These are phyloP conservation scores for Fusarium lyarnte DNA, from an alignment of 2,329 filamentous ascomycete species.

Conservation along the genomic window DNA sequence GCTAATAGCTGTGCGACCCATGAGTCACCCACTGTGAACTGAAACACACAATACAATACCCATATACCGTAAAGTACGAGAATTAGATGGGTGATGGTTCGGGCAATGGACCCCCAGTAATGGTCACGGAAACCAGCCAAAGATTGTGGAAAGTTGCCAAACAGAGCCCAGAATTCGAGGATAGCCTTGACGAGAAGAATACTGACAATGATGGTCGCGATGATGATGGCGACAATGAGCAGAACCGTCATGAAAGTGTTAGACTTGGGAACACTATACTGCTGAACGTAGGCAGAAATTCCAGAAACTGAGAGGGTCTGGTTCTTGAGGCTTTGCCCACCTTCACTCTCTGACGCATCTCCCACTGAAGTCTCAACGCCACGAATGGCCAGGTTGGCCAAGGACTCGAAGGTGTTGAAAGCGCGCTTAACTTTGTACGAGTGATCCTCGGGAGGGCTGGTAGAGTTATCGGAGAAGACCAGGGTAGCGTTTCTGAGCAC, in stretches of 20 bases:
- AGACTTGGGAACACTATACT: conserved; percentile 83
- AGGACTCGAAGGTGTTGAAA: conserved; percentile 54
- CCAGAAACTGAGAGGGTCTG: conserved; percentile 70
- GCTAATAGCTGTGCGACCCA: conserved; percentile 91
- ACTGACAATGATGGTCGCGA: conserved; percentile 83
- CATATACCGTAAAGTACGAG: conserved; percentile 93
- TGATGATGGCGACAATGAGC: conserved; percentile 85
- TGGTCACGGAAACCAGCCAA: conserved; percentile 89
- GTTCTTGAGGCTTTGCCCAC: conserved; percentile 42
- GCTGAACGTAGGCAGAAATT: conserved; percentile 84
- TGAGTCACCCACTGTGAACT: conserved; percentile 92
- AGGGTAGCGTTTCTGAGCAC: conserved; percentile 81
- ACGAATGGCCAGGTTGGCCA: conserved; percentile 66
- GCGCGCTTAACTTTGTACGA: conserved; percentile 65
- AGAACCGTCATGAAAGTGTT: conserved; percentile 98
- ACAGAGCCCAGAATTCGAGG: conserved; percentile 90
- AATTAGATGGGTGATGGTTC: conserved; percentile 89
- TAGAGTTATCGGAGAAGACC: conserved; percentile 71
- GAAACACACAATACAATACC: conserved; percentile 95
- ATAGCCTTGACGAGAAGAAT: conserved; percentile 92
- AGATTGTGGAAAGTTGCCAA: conserved; percentile 82
- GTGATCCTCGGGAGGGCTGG: conserved; percentile 52
- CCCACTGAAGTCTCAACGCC: conserved; percentile 59
- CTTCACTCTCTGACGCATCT: conserved; percentile 37
- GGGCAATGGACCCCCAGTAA: conserved; percentile 93